Conservation (phyloP, 768 basidiomycete species). For the Russula abietina region DNA sequence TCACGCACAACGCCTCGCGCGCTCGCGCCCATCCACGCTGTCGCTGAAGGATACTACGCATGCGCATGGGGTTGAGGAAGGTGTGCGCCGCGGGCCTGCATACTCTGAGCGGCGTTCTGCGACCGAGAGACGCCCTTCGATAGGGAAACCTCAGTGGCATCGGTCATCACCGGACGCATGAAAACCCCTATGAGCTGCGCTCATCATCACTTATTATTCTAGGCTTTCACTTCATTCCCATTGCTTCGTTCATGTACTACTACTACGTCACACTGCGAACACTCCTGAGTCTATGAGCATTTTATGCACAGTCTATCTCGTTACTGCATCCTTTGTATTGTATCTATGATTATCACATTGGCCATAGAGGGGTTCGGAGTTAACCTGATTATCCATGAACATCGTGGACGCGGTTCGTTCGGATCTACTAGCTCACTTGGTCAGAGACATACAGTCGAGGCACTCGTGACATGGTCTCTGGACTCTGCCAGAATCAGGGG, state of each 20-base stretch:
- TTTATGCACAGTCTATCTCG: neutral
- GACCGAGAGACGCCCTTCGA: slow-evolving; percentile 21
- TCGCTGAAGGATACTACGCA: slow-evolving; percentile 17
- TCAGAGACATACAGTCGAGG: neutral
- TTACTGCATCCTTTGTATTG: slow-evolving; percentile 12
- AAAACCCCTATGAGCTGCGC: slow-evolving; percentile 19
- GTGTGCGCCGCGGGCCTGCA: slow-evolving; percentile 7
- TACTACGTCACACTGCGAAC: slow-evolving; percentile 13
- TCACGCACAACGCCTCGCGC: slow-evolving; percentile 11
- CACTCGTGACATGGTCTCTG: slow-evolving; percentile 18
- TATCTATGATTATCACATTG: slow-evolving; percentile 15
- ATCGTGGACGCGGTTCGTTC: slow-evolving; percentile 1
- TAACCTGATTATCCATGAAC: neutral
- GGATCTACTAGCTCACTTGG: slow-evolving; percentile 14
- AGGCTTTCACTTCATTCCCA: neutral
- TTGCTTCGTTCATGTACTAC: neutral
- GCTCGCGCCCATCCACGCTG: slow-evolving; percentile 8
- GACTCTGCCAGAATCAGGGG: slow-evolving; percentile 18
- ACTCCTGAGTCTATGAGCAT: slow-evolving; percentile 7
- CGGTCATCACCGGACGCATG: slow-evolving; percentile 18
- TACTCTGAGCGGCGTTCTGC: slow-evolving; percentile 18
- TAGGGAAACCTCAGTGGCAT: slow-evolving; percentile 19
- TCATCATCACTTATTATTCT: slow-evolving; percentile 2
- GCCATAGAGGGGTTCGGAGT: slow-evolving; percentile 8
- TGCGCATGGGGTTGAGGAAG: slow-evolving; percentile 11